Evolutionary conservation across 2,329 filamentous ascomycete genomes (phyloP), one percentile per base, ranked within the genome.

Genomic region (Neonectria hederae): DNA sequence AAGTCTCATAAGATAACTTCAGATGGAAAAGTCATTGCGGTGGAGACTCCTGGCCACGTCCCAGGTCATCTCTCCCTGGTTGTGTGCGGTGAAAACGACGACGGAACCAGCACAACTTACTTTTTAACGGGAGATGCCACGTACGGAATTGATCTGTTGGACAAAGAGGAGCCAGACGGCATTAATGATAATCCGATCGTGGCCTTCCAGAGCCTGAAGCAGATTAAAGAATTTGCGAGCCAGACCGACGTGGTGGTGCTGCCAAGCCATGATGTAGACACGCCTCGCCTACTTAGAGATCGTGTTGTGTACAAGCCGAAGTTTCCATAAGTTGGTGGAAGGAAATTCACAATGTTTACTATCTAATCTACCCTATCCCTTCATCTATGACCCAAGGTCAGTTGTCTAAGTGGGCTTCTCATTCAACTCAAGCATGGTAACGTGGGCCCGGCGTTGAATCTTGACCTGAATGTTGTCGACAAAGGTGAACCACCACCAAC

Each of bases 41-140:
- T 63, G 2, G 32, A 26, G n/a, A 63, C 60, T 10, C 60, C 60
- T 1, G 60, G 60, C 2, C 60, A 63, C n/a, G 60, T 63, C 10
- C 40, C 45, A 1, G 60, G 60, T 8, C 60, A 63, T 24, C 22
- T 59, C 9, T 63, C 54, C 3, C 22, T 63, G 26, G 24, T 63
- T 13, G 60, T 63, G 14, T 54, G 28, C 28, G 60, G 48, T 4
- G 45, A 19, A 2, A 42, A 59, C 7, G 45, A 56, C 5, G 45
- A 62, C 13, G 59, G 28, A 5, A 52, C 32, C 1, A 19, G 14
- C 14, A 63, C 60, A 4, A 63, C 60, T 1, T 63, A 63, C 46
- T 40, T 63, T 1, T n/a, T 59, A 3, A 26, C 54, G 1, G 60
- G 40, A 19, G 60, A 63, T 35, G 60, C 60, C 4, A 63, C 60